A percentile compares a stretch with the other conserved stretches of the same genome.
phyloP scores from a whole-genome alignment of 2,329 filamentous ascomycete species.

The Hypoxylon sp. region DNA sequence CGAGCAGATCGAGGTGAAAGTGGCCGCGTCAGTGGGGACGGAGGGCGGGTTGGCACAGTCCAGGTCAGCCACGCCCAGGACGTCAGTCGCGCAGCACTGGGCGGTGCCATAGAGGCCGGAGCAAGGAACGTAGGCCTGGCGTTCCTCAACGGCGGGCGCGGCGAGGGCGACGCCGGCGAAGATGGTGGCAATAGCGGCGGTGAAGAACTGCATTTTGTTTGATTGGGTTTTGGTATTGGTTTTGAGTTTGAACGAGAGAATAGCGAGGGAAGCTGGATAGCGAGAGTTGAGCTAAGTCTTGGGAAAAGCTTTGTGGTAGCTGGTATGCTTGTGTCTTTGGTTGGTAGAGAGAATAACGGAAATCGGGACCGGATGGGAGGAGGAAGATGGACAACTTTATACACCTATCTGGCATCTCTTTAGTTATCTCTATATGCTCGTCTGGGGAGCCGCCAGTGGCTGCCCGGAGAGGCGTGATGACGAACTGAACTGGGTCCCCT shows the following conservation, averaged over 20 bases:
- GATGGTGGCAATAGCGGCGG: constrained; percentile 41
- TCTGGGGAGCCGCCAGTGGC: constrained; percentile 18
- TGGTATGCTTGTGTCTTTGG: constrained; percentile 28
- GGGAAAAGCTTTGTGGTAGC: constrained; percentile 26
- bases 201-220: constrained; percentile 47
- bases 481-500: constrained; percentile 17
- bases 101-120: constrained; percentile 62
- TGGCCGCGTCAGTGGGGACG: constrained; percentile 57
- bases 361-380: not conserved
- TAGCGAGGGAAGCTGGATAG: constrained; percentile 13
- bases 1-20: constrained; percentile 63
- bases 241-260: constrained; percentile 17
- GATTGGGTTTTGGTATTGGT: constrained; percentile 15
- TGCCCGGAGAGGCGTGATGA: constrained; percentile 28
- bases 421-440: not conserved
- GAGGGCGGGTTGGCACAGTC: constrained; percentile 67
- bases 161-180: constrained; percentile 45
- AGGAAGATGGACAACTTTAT: constrained; percentile 38
- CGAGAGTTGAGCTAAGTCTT: constrained; percentile 10
- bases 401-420: constrained; percentile 18
- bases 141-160: constrained; percentile 41
- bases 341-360: constrained; percentile 19
- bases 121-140: constrained; percentile 56
- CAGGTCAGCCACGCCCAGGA: constrained; percentile 61
- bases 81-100: constrained; percentile 74